phyloP scores from a whole-genome alignment of 768 basidiomycete species.

The Agaricus bisporus region DNA sequence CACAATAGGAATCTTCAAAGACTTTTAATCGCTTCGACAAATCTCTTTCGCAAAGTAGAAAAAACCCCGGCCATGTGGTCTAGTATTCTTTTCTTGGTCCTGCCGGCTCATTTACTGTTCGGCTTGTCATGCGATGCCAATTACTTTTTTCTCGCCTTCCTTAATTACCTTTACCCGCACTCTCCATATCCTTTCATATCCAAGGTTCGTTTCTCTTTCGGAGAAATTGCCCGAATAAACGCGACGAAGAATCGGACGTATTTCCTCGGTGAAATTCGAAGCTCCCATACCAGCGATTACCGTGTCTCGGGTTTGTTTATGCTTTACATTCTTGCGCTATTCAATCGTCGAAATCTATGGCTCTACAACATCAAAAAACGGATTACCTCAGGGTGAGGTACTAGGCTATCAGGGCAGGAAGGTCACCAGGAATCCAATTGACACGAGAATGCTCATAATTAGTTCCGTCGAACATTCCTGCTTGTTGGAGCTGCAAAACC shows the following conservation, averaged over 20 bases:
- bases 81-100: too few relatives aligned
- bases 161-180: not conserved
- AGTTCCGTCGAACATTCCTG: not conserved
- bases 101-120: too few relatives aligned
- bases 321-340: not conserved
- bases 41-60: not conserved
- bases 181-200: not conserved
- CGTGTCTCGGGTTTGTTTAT: not conserved
- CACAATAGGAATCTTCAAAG: constrained; percentile 11
- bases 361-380: not conserved
- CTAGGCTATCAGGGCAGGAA: not conserved
- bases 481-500: too few relatives aligned
- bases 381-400: not conserved
- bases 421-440: not conserved
- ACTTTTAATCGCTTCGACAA: not conserved
- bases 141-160: not conserved
- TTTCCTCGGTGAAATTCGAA: constrained; percentile 5
- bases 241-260: not conserved
- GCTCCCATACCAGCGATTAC: not conserved
- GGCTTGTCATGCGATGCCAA: too few relatives aligned
- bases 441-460: not conserved
- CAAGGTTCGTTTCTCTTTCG: not conserved
- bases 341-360: not conserved
- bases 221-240: not conserved
- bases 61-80: not conserved